A percentile compares a stretch with the other conserved stretches of the same genome.
Conservation (phyloP, 2,329 filamentous ascomycete species). For the Davidsoniella australis region DNA sequence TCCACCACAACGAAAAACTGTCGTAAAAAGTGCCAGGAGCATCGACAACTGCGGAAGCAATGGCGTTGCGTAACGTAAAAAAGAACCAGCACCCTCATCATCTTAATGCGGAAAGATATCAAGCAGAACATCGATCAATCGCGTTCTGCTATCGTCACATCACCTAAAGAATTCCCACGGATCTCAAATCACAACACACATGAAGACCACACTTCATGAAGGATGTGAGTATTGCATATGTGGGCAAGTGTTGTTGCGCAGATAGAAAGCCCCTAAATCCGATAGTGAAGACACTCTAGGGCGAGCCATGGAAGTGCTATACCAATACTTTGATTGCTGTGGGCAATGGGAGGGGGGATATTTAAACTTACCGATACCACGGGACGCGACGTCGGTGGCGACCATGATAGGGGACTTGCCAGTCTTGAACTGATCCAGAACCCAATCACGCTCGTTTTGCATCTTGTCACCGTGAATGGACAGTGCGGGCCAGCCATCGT, state of each 20-base stretch:
- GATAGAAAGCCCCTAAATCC: constrained; percentile 73
- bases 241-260: constrained; percentile 76
- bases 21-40: constrained; percentile 7
- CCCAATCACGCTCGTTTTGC: constrained; percentile 98
- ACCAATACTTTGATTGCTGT: constrained; percentile 3
- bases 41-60: constrained; percentile 7
- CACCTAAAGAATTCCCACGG: constrained; percentile 9
- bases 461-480: constrained; percentile 99
- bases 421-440: constrained; percentile 97
- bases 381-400: constrained; percentile 96
- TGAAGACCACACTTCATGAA: constrained; percentile 44
- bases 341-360: constrained; percentile 22
- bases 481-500: constrained; percentile 93
- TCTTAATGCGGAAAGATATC: constrained; percentile 5
- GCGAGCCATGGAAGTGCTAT: constrained; percentile 37
- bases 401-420: constrained; percentile 99
- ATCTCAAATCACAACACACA: constrained; percentile 43
- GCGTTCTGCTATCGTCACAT: constrained; percentile 3
- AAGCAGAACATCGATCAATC: constrained; percentile 6
- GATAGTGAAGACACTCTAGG: constrained; percentile 73
- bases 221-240: constrained; percentile 1
- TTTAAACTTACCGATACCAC: constrained; percentile 98
- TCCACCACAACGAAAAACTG: neutral
- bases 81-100: constrained; percentile 11
- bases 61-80: constrained; percentile 10